Conservation (phyloP, 768 basidiomycete genomes). For the Calvatia gigantea region DNA sequence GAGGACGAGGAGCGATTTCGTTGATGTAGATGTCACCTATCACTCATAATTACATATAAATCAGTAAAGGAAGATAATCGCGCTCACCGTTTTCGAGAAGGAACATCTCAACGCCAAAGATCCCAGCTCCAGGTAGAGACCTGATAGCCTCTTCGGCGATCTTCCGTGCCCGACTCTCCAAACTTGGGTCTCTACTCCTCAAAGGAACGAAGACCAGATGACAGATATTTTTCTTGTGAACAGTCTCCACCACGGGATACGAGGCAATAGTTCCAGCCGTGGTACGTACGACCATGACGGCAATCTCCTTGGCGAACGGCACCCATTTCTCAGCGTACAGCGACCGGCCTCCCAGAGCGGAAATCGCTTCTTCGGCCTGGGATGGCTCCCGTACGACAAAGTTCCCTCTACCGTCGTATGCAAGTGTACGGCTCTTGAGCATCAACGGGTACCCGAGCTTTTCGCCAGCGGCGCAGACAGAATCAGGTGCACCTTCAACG, state of each 20-base stretch:
- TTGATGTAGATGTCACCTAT: conserved; percentile 81
- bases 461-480: conserved; percentile 49
- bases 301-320: conserved; percentile 83
- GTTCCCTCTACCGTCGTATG: conserved; percentile 96
- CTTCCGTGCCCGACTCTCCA: conserved; percentile 57
- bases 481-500: conserved; percentile 51
- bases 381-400: conserved; percentile 60
- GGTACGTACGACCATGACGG: conserved; percentile 94
- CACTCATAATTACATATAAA: not conserved
- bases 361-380: conserved; percentile 48
- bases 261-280: conserved; percentile 67
- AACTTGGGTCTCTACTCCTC: conserved; percentile 50
- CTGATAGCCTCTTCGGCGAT: conserved; percentile 81
- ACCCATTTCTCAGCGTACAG: conserved; percentile 96
- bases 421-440: conserved; percentile 93
- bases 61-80: not conserved
- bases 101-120: conserved; percentile 99
- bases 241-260: conserved; percentile 92
- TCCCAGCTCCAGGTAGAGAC: conserved; percentile 82
- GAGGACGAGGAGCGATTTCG: conserved; percentile 96
- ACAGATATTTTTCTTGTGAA: conserved; percentile 92
- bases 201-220: conserved; percentile 91
- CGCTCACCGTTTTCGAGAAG: conserved; percentile 76
- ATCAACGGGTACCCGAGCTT: conserved; percentile 83
- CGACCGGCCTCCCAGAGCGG: conserved; percentile 58